These are phyloP conservation scores for Beauveria caledonica DNA, from an alignment of 2,329 filamentous ascomycete species.

Conservation along the genomic window DNA sequence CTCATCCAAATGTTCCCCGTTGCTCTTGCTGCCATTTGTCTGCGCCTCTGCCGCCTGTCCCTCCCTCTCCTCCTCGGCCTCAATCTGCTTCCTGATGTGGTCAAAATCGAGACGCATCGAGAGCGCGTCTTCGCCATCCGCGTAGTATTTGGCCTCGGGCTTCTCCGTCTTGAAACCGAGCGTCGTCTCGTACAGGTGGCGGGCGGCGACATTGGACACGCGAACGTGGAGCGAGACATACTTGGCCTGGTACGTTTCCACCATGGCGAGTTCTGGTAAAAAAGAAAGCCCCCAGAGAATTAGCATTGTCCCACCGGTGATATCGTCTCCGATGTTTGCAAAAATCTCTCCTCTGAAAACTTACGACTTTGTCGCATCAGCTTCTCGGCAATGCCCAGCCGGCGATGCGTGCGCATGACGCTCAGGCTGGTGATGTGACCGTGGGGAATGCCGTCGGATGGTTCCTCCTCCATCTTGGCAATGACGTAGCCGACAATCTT, in stretches of 20 bases:
- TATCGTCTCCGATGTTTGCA: background rate
- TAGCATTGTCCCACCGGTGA: background rate
- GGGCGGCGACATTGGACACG: conserved; percentile 82
- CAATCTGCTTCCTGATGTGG: conserved; percentile 43
- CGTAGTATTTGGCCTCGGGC: conserved; percentile 86
- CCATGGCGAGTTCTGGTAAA: conserved; percentile 63
- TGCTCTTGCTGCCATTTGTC: conserved; percentile 30
- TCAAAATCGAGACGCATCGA: conserved; percentile 85
- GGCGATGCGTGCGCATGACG: conserved; percentile 91
- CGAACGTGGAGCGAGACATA: conserved; percentile 97
- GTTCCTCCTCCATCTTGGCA: conserved; percentile 99
- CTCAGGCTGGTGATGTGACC: conserved; percentile 93
- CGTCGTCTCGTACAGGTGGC: conserved; percentile 87
- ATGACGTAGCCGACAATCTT: conserved; percentile 99
- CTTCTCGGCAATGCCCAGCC: conserved; percentile 90
- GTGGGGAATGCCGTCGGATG: conserved; percentile 79
- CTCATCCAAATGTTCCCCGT: conserved; percentile 45
- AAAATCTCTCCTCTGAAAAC: conserved; percentile 29
- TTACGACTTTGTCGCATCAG: conserved; percentile 91
- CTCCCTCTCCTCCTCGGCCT: conserved; percentile 35
- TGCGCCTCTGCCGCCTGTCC: conserved; percentile 26
- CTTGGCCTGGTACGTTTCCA: conserved; percentile 81
- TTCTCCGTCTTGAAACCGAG: conserved; percentile 84
- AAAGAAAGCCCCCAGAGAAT: background rate
- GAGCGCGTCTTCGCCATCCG: conserved; percentile 93